phyloP scores from a whole-genome alignment of 805 yeast genomes.

The Saccharomycopsis capsularis region DNA sequence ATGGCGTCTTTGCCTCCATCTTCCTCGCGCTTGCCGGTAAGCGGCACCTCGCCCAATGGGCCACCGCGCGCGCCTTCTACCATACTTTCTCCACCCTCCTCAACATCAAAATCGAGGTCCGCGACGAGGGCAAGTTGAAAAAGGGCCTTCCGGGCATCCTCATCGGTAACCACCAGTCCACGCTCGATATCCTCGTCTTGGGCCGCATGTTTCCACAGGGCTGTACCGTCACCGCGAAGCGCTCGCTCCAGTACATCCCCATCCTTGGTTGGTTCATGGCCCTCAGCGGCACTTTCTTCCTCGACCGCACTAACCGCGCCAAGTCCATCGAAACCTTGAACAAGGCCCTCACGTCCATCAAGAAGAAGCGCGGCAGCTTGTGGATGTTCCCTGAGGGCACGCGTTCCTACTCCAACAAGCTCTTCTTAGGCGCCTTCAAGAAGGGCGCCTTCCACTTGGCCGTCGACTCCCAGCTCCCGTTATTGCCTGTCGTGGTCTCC shows the following conservation, averaged over 20 bases:
- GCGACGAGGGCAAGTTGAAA: constrained; percentile 51
- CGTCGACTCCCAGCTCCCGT: constrained; percentile 81
- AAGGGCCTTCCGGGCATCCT: constrained; percentile 63
- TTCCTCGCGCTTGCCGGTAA: constrained; percentile 62
- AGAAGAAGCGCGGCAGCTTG: constrained; percentile 58
- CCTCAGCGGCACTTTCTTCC: constrained; percentile 81
- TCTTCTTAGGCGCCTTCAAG: constrained; percentile 79
- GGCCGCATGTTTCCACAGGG: constrained; percentile 83
- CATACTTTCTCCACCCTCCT: constrained; percentile 49
- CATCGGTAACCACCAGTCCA: constrained; percentile 86
- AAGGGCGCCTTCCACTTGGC: constrained; percentile 99
- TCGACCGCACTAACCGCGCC: constrained; percentile 73
- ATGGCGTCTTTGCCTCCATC: constrained; percentile 74
- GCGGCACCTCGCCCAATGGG: constrained; percentile 76
- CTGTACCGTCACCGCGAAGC: constrained; percentile 89
- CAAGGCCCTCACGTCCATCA: constrained; percentile 56
- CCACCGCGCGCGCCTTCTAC: constrained; percentile 81
- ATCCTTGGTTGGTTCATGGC: constrained; percentile 96
- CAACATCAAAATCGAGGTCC: constrained; percentile 65
- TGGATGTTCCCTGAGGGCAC: constrained; percentile 98
- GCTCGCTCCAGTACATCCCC: constrained; percentile 76
- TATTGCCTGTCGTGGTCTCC: constrained; percentile 81
- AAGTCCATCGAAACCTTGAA: constrained; percentile 72
- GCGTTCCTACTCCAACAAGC: constrained; percentile 65
- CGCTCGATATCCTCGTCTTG: constrained; percentile 72